Evolutionary conservation across 805 yeast genomes (phyloP).

Genomic region (Candida takata): DNA sequence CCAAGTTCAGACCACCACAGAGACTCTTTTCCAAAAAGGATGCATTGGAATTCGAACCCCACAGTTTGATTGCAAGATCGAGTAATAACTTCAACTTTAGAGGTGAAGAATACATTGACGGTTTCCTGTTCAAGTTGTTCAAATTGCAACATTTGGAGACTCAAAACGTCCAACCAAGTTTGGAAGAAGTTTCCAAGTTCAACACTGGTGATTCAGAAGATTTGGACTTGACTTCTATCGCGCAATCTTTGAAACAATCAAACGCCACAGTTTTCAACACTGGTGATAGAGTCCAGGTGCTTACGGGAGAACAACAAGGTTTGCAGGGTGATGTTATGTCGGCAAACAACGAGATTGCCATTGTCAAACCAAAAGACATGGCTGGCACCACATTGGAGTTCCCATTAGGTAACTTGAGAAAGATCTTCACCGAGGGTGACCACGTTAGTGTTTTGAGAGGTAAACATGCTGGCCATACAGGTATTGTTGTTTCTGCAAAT

Average conservation of each 20-base stretch:
- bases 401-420: slow-evolving; percentile 75
- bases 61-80: slow-evolving; percentile 60
- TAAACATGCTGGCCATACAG: slow-evolving; percentile 88
- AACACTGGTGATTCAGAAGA: slow-evolving; percentile 70
- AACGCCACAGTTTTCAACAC: slow-evolving; percentile 68
- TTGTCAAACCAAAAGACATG: slow-evolving; percentile 38
- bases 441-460: slow-evolving; percentile 92
- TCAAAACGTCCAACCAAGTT: slow-evolving; percentile 74
- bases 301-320: slow-evolving; percentile 90
- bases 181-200: slow-evolving; percentile 83
- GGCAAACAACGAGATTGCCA: slow-evolving; percentile 56
- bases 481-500: slow-evolving; percentile 77
- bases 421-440: slow-evolving; percentile 85
- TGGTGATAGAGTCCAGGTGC: slow-evolving; percentile 89
- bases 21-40: slow-evolving; percentile 83
- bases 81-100: slow-evolving; percentile 62
- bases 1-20: slow-evolving; percentile 74
- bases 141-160: slow-evolving; percentile 76
- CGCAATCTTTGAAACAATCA: slow-evolving; percentile 71
- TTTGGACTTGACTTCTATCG: slow-evolving; percentile 78
- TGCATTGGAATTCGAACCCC: slow-evolving; percentile 79
- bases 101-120: slow-evolving; percentile 86
- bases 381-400: slow-evolving; percentile 60
- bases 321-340: slow-evolving; percentile 73
- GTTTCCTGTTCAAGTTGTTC: slow-evolving; percentile 81